Conservation (phyloP, 805 yeast species). For the Candida silvicultrix region DNA sequence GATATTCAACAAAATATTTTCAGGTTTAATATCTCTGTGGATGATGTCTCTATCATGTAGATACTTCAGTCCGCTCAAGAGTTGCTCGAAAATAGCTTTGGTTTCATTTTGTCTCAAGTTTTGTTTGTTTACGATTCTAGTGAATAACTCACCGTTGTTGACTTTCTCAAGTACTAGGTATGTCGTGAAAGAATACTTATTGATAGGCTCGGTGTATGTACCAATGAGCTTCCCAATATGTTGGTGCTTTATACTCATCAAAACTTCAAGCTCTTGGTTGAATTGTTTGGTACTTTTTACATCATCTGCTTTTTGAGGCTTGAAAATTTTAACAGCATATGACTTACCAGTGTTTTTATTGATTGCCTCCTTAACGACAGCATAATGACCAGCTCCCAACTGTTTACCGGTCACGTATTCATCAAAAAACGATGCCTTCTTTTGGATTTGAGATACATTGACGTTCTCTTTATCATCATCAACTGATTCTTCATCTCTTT, state of each 20-base stretch:
- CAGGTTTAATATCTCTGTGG: slow-evolving; percentile 78
- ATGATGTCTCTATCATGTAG: slow-evolving; percentile 66
- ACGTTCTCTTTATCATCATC: slow-evolving; percentile 13
- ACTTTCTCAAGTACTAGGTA: slow-evolving; percentile 69
- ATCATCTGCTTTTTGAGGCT: slow-evolving; percentile 42
- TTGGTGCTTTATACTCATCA: slow-evolving; percentile 60
- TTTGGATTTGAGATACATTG: slow-evolving; percentile 2
- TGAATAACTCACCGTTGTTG: slow-evolving; percentile 70
- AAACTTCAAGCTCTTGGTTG: slow-evolving; percentile 61
- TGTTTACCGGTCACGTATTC: slow-evolving; percentile 44
- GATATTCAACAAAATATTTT: slow-evolving; percentile 53
- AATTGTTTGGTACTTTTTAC: slow-evolving; percentile 34
- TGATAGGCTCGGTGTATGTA: slow-evolving; percentile 49
- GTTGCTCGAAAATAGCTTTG: slow-evolving; percentile 54
- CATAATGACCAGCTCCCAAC: slow-evolving; percentile 75
- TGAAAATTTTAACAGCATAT: slow-evolving; percentile 73
- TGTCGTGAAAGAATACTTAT: slow-evolving; percentile 34
- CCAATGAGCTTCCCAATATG: slow-evolving; percentile 63
- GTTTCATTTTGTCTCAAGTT: slow-evolving; percentile 58
- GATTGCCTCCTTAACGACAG: slow-evolving; percentile 68
- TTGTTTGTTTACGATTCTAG: slow-evolving; percentile 61
- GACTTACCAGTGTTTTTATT: slow-evolving; percentile 49
- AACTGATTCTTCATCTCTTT: slow-evolving; percentile 8
- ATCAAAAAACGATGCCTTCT: slow-evolving; percentile 45
- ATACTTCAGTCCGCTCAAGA: slow-evolving; percentile 57